Conservation (phyloP, 2,329 filamentous ascomycete species). For the Cephalotrichum gorgonifer region DNA sequence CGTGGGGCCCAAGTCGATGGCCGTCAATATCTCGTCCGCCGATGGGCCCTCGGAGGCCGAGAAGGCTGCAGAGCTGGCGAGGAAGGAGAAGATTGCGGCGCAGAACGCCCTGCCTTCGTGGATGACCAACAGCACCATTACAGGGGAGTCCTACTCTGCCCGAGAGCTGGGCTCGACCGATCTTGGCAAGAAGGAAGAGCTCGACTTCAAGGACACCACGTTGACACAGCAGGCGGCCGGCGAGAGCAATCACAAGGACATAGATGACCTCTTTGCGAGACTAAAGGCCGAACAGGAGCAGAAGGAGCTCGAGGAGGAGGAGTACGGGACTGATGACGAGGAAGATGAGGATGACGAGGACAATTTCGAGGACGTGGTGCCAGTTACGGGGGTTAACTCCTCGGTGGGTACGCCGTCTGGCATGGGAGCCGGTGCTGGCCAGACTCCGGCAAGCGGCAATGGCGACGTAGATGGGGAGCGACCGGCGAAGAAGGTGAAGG, state of each 20-base stretch:
- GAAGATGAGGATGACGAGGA: conserved; percentile 23
- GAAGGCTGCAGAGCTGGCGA: conserved; percentile 51
- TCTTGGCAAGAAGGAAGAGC: conserved; percentile 28
- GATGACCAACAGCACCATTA: conserved; percentile 63
- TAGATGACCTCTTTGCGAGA: conserved; percentile 59
- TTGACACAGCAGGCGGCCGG: conserved; percentile 25
- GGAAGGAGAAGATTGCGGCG: conserved; percentile 53
- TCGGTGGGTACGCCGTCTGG: conserved; percentile 20
- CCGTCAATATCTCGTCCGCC: conserved; percentile 57
- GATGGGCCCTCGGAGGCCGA: conserved; percentile 58
- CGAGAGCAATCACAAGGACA: conserved; percentile 43
- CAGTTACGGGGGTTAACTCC: conserved; percentile 21
- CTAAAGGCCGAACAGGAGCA: conserved; percentile 50
- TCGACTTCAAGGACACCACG: conserved; percentile 36
- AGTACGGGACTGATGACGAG: conserved; percentile 13
- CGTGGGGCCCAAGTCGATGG: conserved; percentile 57
- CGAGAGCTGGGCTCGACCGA: conserved; percentile 18
- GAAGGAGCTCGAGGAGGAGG: conserved; percentile 16
- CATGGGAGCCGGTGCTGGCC: conserved; percentile 12
- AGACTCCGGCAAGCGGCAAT: neutral
- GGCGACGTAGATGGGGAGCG: conserved; percentile 16
- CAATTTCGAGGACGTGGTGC: conserved; percentile 41
- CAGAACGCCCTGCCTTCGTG: conserved; percentile 63
- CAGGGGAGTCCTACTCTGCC: conserved; percentile 49
- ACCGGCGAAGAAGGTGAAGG: conserved; percentile 49